Evolutionary conservation across 2,329 filamentous ascomycete species (phyloP), one percentile per base, ranked within the genome.

Genomic region (Alternaria triticimaculans): DNA sequence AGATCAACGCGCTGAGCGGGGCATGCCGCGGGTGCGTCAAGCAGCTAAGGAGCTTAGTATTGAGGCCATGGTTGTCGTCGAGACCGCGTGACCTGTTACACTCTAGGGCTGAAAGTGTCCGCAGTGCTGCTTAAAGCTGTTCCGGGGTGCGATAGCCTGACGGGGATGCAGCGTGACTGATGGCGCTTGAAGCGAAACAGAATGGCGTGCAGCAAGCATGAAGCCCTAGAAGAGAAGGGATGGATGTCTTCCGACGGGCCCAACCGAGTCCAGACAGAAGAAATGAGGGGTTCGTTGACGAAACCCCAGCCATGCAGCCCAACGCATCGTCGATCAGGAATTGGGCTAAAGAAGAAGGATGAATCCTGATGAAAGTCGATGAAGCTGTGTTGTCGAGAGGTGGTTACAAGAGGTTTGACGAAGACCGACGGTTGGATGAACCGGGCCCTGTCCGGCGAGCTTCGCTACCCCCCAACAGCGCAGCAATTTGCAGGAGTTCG

Each of bases 401-500:
- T 74, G 73, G 63, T 67, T 69, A 66, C 67, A 65, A 67, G 68
- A 73, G 64, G 72, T 70, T 70, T 69, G 70, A 72, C 65, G 67
- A 72, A 65, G 62, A 55, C 55, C 59, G 69, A 66, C 76, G 72
- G 76, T 78, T 78, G 72, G 74, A 72, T 72, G 68, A 64, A 66
- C 66, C 65, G 62, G 50, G 62, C 70, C 73, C 71, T 72, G 70
- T 73, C 65, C 68, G 69, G 56, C 69, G 62, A 55, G 72, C 66
- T 65, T 76, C 72, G 73, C 75, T 75, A 67, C 72, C 71, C 73
- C 76, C 74, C 73, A 75, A 76, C 70, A 67, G 70, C 71, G 70
- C 72, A 72, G 71, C 75, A 78, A 79, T 76, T 79, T 79, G 74
- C 71, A 78, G 72, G 69, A 74, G 76, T 80, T 78, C 77, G 76